Evolutionary conservation across 73 alveolate genomes (phyloP).

Genomic region (Blepharisma japonicum): DNA sequence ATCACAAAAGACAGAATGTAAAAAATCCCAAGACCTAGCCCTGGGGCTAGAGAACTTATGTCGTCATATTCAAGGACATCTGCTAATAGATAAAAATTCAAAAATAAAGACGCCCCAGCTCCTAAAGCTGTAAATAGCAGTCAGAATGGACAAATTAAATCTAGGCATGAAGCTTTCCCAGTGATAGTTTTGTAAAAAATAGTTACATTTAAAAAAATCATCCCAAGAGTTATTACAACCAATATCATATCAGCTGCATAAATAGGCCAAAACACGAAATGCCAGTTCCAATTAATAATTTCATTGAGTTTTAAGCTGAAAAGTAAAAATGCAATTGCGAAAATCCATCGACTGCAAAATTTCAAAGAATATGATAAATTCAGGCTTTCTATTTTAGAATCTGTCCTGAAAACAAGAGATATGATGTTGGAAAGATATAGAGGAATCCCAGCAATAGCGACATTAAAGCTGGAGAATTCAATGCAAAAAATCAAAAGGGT

Average conservation of each 20-base stretch:
- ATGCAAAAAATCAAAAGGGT: too few relatives aligned
- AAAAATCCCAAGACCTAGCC: not conserved
- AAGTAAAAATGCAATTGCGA: not conserved
- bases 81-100: not conserved
- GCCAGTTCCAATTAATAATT: not conserved
- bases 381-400: too few relatives aligned
- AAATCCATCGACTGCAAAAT: too few relatives aligned
- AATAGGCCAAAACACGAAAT: conserved; percentile 22
- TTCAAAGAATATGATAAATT: too few relatives aligned
- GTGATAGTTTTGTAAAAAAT: not conserved
- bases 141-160: conserved; percentile 7
- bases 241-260: not conserved
- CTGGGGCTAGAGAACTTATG: not conserved
- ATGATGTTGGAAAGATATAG: too few relatives aligned
- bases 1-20: not conserved
- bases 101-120: not conserved
- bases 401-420: too few relatives aligned
- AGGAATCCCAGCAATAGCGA: too few relatives aligned
- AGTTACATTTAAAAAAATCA: not conserved
- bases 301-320: not conserved
- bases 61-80: not conserved
- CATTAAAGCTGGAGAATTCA: too few relatives aligned
- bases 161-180: not conserved
- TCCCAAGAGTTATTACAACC: not conserved
- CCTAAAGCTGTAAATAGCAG: not conserved